Base-by-base conservation (phyloP, 164 flowering plant species). In the Berberis vulgaris region DNA sequence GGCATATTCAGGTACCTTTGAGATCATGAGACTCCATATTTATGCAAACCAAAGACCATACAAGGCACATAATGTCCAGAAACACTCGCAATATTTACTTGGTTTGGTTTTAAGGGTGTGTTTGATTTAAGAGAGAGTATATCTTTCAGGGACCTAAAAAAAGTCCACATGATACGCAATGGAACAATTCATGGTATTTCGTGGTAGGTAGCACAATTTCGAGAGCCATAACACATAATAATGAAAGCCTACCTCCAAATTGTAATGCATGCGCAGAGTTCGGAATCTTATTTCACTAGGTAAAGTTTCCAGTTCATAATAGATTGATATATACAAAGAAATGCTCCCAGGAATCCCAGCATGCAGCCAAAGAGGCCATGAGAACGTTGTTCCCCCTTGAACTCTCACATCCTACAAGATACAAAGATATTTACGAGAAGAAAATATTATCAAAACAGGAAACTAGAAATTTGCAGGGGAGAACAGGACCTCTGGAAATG, bases 341-440 rank as follows among this genome's bases (percentile, higher is more conserved):
- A 82, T 73, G 47, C 68, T 77, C 72, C 99, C 99, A 69, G 88
- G 77, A 66, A 69, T 72, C 64, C 91, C 94, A 68, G 95, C 83
- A 26, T 78, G 83, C 61, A 89, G 68, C 96, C 96, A 95, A 56
- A 95, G 82, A 52, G 99, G 97, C 97, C 96, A 95, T 62, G 63
- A 64, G 41, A 95, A 74, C 9, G 96, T 81, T 46, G 66, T 67
- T 45, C 75, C 84, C 39, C 86, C 84, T 72, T 79, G 76, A 59
- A 89, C 65, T 54, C 65, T 53, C 7, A 72, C 71, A 70, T 81
- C 83, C 99, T 95, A 78, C 60, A 71, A 69, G 62, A 61, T n/a
- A 46, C 58, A 55, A 13, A 65, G 62, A 61, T 26, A 43, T 7
- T 52, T 45, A 60, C n/a, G 61, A 41, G 65, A 41, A 45, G 39